A percentile compares a stretch with the other conserved stretches of the same genome.
Evolutionary conservation across 371 early-diverging fungal species (phyloP).

Genomic region (Mucor lusitanicus): DNA sequence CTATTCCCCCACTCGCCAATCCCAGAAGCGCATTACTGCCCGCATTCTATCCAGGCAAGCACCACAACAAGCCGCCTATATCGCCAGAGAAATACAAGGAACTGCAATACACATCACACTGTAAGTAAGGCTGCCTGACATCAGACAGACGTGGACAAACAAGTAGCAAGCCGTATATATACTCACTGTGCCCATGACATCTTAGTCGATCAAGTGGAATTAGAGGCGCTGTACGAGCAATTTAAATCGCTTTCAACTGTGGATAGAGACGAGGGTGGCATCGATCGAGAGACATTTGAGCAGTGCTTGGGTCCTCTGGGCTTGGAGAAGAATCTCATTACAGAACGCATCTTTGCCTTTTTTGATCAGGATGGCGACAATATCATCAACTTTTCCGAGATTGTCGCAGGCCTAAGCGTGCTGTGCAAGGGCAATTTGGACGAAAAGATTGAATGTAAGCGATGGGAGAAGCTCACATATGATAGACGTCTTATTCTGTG

Average conservation of each 20-base stretch:
- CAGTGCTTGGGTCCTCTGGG: constrained; percentile 88
- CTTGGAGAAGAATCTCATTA: constrained; percentile 81
- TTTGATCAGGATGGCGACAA: constrained; percentile 86
- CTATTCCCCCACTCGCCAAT: constrained; percentile 93
- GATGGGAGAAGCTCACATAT: too few relatives aligned
- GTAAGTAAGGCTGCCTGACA: constrained; percentile 51
- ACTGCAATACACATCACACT: constrained; percentile 69
- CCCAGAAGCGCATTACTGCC: constrained; percentile 80
- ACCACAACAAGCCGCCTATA: constrained; percentile 30
- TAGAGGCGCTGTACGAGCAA: constrained; percentile 86
- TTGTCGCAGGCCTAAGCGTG: constrained; percentile 82
- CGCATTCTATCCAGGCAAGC: constrained; percentile 75
- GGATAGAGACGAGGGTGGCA: constrained; percentile 65
- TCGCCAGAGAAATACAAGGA: constrained; percentile 41
- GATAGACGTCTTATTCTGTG: neutral
- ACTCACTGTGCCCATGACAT: too few relatives aligned
- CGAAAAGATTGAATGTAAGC: constrained; percentile 85
- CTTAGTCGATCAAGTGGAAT: constrained; percentile 84
- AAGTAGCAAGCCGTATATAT: too few relatives aligned
- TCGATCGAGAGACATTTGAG: constrained; percentile 80
- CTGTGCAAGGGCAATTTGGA: constrained; percentile 87
- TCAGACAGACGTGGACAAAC: too few relatives aligned
- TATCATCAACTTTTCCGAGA: constrained; percentile 78
- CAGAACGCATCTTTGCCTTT: constrained; percentile 85
- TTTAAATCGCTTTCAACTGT: constrained; percentile 79